Evolutionary conservation across 345 rosid genomes (phyloP).

Genomic region (Populus alba): DNA sequence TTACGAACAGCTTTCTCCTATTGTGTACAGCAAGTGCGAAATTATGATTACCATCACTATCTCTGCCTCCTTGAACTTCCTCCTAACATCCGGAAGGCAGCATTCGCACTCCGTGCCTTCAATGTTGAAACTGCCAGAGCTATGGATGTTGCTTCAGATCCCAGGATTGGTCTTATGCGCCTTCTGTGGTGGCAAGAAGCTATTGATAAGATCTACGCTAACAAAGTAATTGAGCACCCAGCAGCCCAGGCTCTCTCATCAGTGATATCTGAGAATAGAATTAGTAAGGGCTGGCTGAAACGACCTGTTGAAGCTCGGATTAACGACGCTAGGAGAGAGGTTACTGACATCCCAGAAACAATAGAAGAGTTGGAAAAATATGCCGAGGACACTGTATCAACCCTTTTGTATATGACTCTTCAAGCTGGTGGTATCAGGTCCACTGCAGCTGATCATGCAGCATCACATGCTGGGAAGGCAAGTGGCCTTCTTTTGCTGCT

Average conservation of each 20-base stretch:
- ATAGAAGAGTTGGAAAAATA: conserved; percentile 77
- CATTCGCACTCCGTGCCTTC: conserved; percentile 91
- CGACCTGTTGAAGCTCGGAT: conserved; percentile 86
- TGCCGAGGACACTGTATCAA: conserved; percentile 75
- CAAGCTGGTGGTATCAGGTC: conserved; percentile 85
- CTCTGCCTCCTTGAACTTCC: conserved; percentile 97
- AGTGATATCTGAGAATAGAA: conserved; percentile 56
- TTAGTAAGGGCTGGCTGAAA: conserved; percentile 80
- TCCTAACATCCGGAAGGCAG: conserved; percentile 67
- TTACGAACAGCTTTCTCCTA: conserved; percentile 73
- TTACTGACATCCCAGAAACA: conserved; percentile 60
- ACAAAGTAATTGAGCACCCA: conserved; percentile 70
- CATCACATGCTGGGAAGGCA: conserved; percentile 91
- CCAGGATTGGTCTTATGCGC: conserved; percentile 84
- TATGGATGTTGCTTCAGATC: conserved; percentile 91
- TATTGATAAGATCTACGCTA: conserved; percentile 72
- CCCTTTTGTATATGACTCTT: conserved; percentile 74
- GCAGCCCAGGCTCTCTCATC: conserved; percentile 77
- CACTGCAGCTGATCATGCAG: conserved; percentile 79
- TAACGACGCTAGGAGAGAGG: conserved; percentile 63
- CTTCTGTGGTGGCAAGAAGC: conserved; percentile 96
- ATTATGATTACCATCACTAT: conserved; percentile 93
- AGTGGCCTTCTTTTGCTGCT: conserved; percentile 84
- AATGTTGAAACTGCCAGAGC: conserved; percentile 93
- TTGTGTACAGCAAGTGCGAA: conserved; percentile 86